Evolutionary conservation across 257 asterid genomes (phyloP), one percentile per base, ranked within the genome.

Genomic region (Solanum lycopersicoides): DNA sequence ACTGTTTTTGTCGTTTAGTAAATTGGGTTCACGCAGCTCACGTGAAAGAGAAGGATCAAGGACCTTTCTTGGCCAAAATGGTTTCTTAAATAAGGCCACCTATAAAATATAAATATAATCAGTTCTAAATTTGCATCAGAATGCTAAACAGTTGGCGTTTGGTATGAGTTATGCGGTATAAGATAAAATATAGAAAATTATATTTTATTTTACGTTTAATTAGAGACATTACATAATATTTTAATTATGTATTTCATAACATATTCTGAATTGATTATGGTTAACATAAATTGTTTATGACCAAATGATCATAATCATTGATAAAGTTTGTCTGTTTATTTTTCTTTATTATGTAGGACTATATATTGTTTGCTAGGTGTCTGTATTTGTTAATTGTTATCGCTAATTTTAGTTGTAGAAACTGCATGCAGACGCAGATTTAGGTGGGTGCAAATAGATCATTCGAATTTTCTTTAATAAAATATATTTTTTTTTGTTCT

Each of bases 21-120:
- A 28, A 11, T 20, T 82, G 66, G 12, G 45, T 50, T 73, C 23
- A 80, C 68, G 44, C 84, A 45, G 83, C 83, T 90, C 94, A 89
- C 91, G 91, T 92, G 94, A 89, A 20, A 16, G 56, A 25, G 91
- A 92, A 89, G 87, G 68, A 72, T 86, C 90, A 37, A 47, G 60
- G 90, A 86, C 75, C 76, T 83, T 89, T 90, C 90, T 83, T 56
- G 34, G 23, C 18, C 28, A 21, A 44, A 12, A 4, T 65, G 6
- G 47, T 12, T 60, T 82, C 42, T 53, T 18, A 71, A 69, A 1
- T 11, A 21, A 69, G 87, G 68, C 14, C 30, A 10, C 47, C 18
- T 28, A 30, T 28, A n/a, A n/a, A n/a, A 28, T 28, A 50, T 15
- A 50, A 9, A 45, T 50, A 50, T 13, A 18, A 66, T 66, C 28